Evolutionary conservation across 2,329 filamentous ascomycete genomes (phyloP).

Genomic region (Pleomassaria siparia): DNA sequence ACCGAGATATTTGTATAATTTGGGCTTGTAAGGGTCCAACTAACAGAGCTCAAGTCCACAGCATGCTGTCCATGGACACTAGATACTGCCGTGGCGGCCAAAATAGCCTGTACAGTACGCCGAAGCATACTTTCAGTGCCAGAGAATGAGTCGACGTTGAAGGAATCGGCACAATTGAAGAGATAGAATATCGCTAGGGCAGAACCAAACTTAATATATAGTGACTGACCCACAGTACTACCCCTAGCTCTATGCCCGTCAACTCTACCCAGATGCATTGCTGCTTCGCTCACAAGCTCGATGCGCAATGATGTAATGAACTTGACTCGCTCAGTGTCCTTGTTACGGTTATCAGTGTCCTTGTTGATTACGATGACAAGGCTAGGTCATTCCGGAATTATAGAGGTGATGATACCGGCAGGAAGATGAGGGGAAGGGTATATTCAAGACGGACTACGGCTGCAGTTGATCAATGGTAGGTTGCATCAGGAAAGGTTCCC

Average conservation of each 20-base stretch:
- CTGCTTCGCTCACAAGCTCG: not conserved
- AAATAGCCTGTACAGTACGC: slow-evolving; percentile 17
- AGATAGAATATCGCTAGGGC: not conserved
- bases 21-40: slow-evolving; percentile 51
- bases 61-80: slow-evolving; percentile 12
- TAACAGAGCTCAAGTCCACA: slow-evolving; percentile 26
- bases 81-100: slow-evolving; percentile 16
- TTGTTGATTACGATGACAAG: not conserved
- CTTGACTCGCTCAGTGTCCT: too few relatives aligned
- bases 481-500: not conserved
- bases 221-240: too few relatives aligned
- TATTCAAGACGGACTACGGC: not conserved
- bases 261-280: too few relatives aligned
- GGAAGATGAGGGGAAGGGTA: not conserved
- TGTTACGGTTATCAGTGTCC: too few relatives aligned
- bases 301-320: not conserved
- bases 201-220: slow-evolving; percentile 6
- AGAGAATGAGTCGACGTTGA: not conserved
- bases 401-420: not conserved
- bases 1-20: slow-evolving; percentile 53
- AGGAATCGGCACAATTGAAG: not conserved
- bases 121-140: slow-evolving; percentile 9
- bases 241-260: too few relatives aligned
- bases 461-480: not conserved
- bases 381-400: not conserved